Evolutionary conservation across 108 stramenopile species (phyloP), one percentile per base, ranked within the genome.

Genomic region (Craspedostauros australis): DNA sequence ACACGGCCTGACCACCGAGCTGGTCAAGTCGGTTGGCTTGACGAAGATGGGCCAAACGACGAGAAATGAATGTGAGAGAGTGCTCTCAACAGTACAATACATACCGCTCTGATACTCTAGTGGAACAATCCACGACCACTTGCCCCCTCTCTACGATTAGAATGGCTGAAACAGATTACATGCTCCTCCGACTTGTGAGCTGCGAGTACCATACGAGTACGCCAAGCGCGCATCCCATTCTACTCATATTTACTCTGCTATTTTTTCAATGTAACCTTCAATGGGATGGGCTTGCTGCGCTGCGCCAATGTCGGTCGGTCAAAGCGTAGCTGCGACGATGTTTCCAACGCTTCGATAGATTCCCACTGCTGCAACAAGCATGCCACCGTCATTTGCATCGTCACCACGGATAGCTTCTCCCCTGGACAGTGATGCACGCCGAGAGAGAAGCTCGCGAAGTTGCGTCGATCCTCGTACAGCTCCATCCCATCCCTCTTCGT

Each of bases 221-320:
- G n/a, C n/a, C n/a, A n/a, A n/a, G n/a, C n/a, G n/a, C 34, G 34
- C 34, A 36, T 36, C 34, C 34, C 11, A 11, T 14, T 36, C 34
- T 11, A 9, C 34, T 36, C 34, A 9, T 14, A 11, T 36, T 36
- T 36, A 36, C 14, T 36, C 34, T 14, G 34, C 34, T 36, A 11
- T 14, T 9, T 36, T 36, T 36, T 36, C 34, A 11, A 11, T 36
- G 11, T 36, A 11, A 11, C 34, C 11, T 20, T 39, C 4, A 70
- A 42, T 37, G 62, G 18, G 18, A 80, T 72, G 9, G 70, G 70
- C n/a, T 57, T 70, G 21, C 34, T 45, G n/a, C 80, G 63, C 46
- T 82, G 80, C n/a, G 80, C 80, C 47, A 82, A 43, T 0, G 80
- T 82, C 4, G 80, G 73, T 23, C 80, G 64, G 49, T 77, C 76